Conservation (phyloP, 768 basidiomycete genomes). For the Cyclocybe cylindracea region DNA sequence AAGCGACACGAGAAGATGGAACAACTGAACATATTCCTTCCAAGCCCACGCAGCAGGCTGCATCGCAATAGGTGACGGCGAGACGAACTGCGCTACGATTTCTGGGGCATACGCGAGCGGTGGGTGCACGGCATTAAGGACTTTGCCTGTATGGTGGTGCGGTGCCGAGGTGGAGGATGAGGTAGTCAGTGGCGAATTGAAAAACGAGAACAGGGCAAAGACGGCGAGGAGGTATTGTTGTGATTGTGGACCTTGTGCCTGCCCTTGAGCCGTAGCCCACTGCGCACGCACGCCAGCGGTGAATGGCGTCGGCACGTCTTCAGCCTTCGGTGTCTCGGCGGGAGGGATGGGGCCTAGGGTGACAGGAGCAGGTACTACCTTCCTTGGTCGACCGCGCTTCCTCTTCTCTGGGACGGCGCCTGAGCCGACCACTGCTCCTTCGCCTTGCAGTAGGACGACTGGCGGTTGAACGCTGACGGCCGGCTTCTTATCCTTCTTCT, state of each 20-base stretch:
- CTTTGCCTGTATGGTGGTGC: constrained; percentile 60
- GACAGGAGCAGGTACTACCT: constrained; percentile 55
- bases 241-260: constrained; percentile 30
- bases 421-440: constrained; percentile 21
- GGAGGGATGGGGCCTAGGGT: constrained; percentile 24
- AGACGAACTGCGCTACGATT: constrained; percentile 27
- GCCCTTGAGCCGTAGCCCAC: constrained; percentile 13
- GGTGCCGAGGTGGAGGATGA: too few species aligned
- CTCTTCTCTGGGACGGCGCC: constrained; percentile 63
- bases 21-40: constrained; percentile 56
- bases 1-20: constrained; percentile 68
- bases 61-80: constrained; percentile 17
- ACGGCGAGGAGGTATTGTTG: constrained; percentile 77
- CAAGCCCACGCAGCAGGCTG: constrained; percentile 37
- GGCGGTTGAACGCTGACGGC: constrained; percentile 17
- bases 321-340: constrained; percentile 17
- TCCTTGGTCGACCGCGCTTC: constrained; percentile 83
- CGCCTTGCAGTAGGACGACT: constrained; percentile 21
- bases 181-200: constrained; percentile 43
- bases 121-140: constrained; percentile 43
- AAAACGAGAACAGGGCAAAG: too few species aligned
- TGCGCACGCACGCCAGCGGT: constrained; percentile 5
- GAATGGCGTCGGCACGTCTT: constrained; percentile 12
- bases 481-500: constrained; percentile 48
- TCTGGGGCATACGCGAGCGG: constrained; percentile 34